phyloP scores from a whole-genome alignment of 441 rosid genomes.

The Pelargonium fulgidum region DNA sequence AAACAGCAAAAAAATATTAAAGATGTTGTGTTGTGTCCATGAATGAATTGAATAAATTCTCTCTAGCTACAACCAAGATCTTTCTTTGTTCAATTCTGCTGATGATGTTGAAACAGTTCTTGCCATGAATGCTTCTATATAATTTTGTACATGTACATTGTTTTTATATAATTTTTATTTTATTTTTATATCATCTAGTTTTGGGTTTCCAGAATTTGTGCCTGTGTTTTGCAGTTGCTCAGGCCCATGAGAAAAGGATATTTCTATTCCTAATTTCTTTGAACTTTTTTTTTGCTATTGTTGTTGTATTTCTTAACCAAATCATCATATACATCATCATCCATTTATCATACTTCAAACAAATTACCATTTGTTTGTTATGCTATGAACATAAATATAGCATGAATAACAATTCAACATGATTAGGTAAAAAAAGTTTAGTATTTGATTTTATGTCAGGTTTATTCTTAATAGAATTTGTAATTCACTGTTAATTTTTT shows the following conservation, averaged over 20 bases:
- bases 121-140: background rate
- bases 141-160: background rate
- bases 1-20: background rate
- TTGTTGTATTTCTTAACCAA: no score
- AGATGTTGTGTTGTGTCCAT: background rate
- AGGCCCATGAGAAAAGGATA: conserved; percentile 6
- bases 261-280: background rate
- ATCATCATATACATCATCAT: no score
- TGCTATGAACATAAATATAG: background rate
- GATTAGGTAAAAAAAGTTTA: background rate
- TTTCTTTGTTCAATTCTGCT: background rate
- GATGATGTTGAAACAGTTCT: background rate
- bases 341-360: background rate
- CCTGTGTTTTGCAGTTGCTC: conserved; percentile 6
- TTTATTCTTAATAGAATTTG: no score
- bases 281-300: no score
- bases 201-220: background rate
- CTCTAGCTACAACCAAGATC: background rate
- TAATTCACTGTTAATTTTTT: no score
- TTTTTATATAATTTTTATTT: background rate
- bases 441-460: background rate
- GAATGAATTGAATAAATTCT: background rate
- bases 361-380: background rate
- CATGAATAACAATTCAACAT: background rate
- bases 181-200: background rate